Conservation (phyloP, 768 basidiomycete species). For the Daedalea quercina region DNA sequence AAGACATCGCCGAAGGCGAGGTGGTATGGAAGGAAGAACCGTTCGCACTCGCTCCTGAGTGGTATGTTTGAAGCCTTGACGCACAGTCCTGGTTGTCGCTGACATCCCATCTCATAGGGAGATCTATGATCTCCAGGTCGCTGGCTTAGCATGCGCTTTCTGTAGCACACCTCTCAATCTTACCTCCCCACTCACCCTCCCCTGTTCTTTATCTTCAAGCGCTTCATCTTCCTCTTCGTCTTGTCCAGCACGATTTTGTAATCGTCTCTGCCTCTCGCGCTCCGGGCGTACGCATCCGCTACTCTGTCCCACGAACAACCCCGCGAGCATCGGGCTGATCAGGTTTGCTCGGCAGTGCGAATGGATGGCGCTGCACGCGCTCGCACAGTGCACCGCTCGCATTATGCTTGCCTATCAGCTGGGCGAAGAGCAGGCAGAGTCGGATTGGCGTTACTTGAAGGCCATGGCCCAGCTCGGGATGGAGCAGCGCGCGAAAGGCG, state of each 20-base stretch:
- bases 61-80: conserved; percentile 35
- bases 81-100: background rate
- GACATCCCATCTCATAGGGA: conserved; percentile 42
- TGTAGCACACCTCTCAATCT: conserved; percentile 61
- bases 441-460: conserved; percentile 49
- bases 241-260: conserved; percentile 74
- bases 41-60: conserved; percentile 75
- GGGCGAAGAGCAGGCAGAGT: conserved; percentile 33
- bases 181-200: conserved; percentile 35
- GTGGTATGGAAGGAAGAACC: conserved; percentile 84
- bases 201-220: conserved; percentile 47
- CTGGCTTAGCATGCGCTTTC: conserved; percentile 57
- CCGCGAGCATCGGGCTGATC: conserved; percentile 53
- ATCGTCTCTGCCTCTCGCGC: conserved; percentile 65
- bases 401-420: conserved; percentile 50
- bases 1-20: conserved; percentile 63
- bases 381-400: conserved; percentile 58
- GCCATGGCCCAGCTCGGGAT: conserved; percentile 71
- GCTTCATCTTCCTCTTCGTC: conserved; percentile 17
- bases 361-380: conserved; percentile 76
- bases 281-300: conserved; percentile 61
- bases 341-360: conserved; percentile 49
- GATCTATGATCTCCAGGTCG: conserved; percentile 62
- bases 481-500: conserved; percentile 53
- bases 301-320: conserved; percentile 72